A percentile compares a stretch with the other conserved stretches of the same genome.
These are phyloP conservation scores for Mucor saturninus DNA, from an alignment of 371 early-diverging fungal species.

Conservation along the genomic window DNA sequence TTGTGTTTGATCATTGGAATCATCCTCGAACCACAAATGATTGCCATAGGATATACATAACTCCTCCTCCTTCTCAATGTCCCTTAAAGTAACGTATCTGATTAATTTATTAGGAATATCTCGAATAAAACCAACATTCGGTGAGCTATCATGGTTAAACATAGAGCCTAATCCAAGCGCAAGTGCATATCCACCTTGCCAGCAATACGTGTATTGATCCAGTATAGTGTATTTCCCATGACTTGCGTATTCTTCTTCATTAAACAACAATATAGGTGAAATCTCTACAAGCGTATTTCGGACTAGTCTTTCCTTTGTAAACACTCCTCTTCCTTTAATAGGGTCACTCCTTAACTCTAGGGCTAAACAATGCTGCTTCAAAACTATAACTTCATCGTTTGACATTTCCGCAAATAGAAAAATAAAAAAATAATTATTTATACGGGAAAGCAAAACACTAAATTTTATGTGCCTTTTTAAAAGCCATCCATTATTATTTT, in stretches of 20 bases:
- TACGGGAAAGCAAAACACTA: neutral
- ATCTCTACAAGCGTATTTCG: slow-evolving; percentile 61
- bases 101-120: slow-evolving; percentile 61
- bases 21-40: slow-evolving; percentile 70
- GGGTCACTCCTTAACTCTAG: slow-evolving; percentile 57
- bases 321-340: slow-evolving; percentile 65
- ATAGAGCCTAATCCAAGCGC: slow-evolving; percentile 74
- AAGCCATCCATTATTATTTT: neutral
- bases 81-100: slow-evolving; percentile 59
- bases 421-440: neutral
- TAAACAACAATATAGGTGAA: slow-evolving; percentile 66
- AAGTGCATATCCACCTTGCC: slow-evolving; percentile 68
- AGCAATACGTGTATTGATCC: slow-evolving; percentile 74
- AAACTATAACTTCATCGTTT: slow-evolving; percentile 17
- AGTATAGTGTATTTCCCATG: slow-evolving; percentile 66
- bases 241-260: slow-evolving; percentile 55
- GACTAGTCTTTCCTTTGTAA: slow-evolving; percentile 45
- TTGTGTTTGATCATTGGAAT: slow-evolving; percentile 4
- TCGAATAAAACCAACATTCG: slow-evolving; percentile 70
- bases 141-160: slow-evolving; percentile 67
- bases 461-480: neutral
- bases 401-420: neutral
- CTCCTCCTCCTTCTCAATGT: slow-evolving; percentile 63
- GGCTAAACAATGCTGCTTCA: slow-evolving; percentile 33
- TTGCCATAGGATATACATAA: slow-evolving; percentile 74